Evolutionary conservation across 2,329 filamentous ascomycete species (phyloP).

Genomic region (Grosmannia clavigera): DNA sequence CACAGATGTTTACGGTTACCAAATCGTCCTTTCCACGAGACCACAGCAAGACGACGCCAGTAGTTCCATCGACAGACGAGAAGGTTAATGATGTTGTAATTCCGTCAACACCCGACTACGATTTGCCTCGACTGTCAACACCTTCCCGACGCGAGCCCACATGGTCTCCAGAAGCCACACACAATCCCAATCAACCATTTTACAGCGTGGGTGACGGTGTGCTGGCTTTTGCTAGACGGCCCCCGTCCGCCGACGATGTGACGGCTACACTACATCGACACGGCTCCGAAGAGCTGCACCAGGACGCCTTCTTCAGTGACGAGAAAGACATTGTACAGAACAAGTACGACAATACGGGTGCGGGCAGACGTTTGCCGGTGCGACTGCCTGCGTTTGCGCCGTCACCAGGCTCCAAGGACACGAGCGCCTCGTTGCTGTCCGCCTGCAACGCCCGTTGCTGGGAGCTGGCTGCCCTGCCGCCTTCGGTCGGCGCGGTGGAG

Average conservation of each 20-base stretch:
- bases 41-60: background rate
- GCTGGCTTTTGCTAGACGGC: background rate
- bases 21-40: background rate
- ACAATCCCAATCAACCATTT: background rate
- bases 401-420: background rate
- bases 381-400: background rate
- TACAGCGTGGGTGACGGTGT: background rate
- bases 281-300: slow-evolving; percentile 59
- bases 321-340: slow-evolving; percentile 62
- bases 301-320: slow-evolving; percentile 74
- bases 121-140: background rate
- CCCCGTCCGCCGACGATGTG: background rate
- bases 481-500: slow-evolving; percentile 55
- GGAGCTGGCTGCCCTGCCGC: slow-evolving; percentile 64
- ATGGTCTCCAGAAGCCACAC: background rate
- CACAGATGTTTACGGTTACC: background rate
- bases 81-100: background rate
- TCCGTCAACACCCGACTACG: background rate
- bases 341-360: background rate
- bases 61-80: background rate
- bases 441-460: slow-evolving; percentile 30
- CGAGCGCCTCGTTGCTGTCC: background rate
- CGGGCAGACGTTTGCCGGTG: background rate
- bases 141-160: background rate
- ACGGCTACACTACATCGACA: slow-evolving; percentile 1